A percentile compares a stretch with the other conserved stretches of the same genome.
Conservation (phyloP, 2,329 filamentous ascomycete species). For the Chalaropsis thielavioides region DNA sequence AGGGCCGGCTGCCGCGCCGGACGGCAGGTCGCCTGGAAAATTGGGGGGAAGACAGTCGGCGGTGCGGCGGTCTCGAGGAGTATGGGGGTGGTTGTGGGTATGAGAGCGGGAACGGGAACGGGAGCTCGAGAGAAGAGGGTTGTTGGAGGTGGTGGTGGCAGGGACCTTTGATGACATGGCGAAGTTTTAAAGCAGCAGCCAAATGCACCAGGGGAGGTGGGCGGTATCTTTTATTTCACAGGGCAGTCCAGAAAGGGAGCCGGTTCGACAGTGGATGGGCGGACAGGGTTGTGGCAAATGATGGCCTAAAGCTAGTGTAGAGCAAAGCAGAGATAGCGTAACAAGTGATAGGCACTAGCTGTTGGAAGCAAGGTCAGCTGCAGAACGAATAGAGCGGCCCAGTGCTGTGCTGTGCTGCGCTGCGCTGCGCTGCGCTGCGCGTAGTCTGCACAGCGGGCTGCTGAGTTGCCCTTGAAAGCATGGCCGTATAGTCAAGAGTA, state of each 20-base stretch:
- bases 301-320: neutral
- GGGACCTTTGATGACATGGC: neutral
- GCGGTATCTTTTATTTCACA: neutral
- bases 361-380: neutral
- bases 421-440: neutral
- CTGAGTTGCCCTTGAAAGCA: neutral
- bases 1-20: neutral
- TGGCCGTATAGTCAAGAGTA: neutral
- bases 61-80: neutral
- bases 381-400: neutral
- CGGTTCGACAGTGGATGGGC: neutral
- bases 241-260: neutral
- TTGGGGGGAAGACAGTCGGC: neutral
- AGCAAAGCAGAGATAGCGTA: neutral
- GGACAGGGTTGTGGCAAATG: neutral
- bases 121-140: neutral
- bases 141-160: neutral
- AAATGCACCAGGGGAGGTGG: neutral
- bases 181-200: neutral
- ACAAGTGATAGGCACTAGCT: neutral
- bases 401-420: neutral
- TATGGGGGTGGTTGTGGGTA: neutral
- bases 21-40: neutral
- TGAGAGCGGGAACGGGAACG: neutral
- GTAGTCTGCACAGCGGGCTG: too few relatives aligned